phyloP scores from a whole-genome alignment of 2,329 filamentous ascomycete species.

The Aspergillus sp. region DNA sequence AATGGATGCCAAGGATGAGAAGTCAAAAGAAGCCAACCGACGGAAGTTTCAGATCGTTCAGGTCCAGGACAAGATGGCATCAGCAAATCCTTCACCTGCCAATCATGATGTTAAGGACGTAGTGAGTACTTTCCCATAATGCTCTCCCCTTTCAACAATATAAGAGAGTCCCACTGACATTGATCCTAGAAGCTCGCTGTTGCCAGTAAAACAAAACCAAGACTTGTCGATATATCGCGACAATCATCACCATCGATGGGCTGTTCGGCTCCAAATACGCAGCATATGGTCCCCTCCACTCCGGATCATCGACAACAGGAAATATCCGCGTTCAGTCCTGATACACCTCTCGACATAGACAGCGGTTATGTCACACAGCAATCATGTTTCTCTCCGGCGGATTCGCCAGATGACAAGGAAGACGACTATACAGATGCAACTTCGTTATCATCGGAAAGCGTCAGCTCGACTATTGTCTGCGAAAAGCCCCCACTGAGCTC shows the following conservation, averaged over 20 bases:
- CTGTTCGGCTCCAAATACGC: slow-evolving; percentile 16
- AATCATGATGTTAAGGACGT: neutral
- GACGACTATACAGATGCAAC: slow-evolving; percentile 21
- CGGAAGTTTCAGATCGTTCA: slow-evolving; percentile 30
- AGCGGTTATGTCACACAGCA: slow-evolving; percentile 27
- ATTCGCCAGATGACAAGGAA: slow-evolving; percentile 17
- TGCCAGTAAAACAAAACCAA: slow-evolving; percentile 30
- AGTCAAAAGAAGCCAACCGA: slow-evolving; percentile 22
- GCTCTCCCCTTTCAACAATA: no score
- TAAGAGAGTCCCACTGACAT: neutral
- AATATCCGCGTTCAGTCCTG: slow-evolving; percentile 33
- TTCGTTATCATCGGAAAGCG: slow-evolving; percentile 20
- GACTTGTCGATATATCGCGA: slow-evolving; percentile 31
- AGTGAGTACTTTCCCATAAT: neutral
- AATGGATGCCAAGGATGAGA: slow-evolving; percentile 15
- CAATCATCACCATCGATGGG: slow-evolving; percentile 26
- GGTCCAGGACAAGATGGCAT: neutral
- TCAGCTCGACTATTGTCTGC: slow-evolving; percentile 19
- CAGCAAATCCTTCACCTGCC: neutral
- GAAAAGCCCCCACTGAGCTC: slow-evolving; percentile 14
- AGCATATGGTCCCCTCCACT: slow-evolving; percentile 24
- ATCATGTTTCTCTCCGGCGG: slow-evolving; percentile 19
- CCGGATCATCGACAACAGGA: slow-evolving; percentile 28
- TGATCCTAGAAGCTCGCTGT: slow-evolving; percentile 23
- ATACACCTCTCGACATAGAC: slow-evolving; percentile 28